A percentile compares a stretch with the other conserved stretches of the same genome.
Evolutionary conservation across 306 rosid genomes (phyloP).

Genomic region (Fragaria ananassa): DNA sequence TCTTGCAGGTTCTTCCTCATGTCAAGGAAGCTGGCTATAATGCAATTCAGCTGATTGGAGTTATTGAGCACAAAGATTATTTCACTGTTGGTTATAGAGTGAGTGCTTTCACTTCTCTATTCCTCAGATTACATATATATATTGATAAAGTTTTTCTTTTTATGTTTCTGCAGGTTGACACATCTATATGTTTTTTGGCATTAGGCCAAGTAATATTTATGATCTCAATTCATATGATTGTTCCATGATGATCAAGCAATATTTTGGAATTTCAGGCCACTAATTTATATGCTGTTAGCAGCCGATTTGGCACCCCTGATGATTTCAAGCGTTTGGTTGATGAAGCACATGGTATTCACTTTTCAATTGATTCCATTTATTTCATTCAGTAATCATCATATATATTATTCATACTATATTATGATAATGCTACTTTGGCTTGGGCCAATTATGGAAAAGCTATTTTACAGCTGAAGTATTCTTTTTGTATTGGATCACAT

Average conservation of each 20-base stretch:
- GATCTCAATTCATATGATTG: not conserved
- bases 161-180: constrained; percentile 16
- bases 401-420: constrained; percentile 6
- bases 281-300: constrained; percentile 81
- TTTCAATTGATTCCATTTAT: constrained; percentile 18
- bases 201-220: not conserved
- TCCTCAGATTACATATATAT: constrained; percentile 6
- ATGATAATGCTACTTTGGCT: constrained; percentile 15
- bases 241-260: constrained; percentile 22
- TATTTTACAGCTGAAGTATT: not conserved
- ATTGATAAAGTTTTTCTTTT: not conserved
- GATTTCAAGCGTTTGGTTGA: constrained; percentile 96
- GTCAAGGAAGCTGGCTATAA: constrained; percentile 89
- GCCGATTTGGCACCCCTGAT: constrained; percentile 94
- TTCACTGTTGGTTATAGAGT: constrained; percentile 94
- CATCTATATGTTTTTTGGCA: constrained; percentile 1
- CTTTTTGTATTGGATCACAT: constrained; percentile 7
- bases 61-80: constrained; percentile 91
- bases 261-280: constrained; percentile 65
- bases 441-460: constrained; percentile 14
- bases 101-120: constrained; percentile 31
- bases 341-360: constrained; percentile 84
- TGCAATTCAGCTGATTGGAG: constrained; percentile 85
- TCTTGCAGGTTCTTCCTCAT: constrained; percentile 78
- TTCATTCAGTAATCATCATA: not conserved